phyloP scores from a whole-genome alignment of 495 filamentous ascomycete genomes.

The Penicillium canariense region DNA sequence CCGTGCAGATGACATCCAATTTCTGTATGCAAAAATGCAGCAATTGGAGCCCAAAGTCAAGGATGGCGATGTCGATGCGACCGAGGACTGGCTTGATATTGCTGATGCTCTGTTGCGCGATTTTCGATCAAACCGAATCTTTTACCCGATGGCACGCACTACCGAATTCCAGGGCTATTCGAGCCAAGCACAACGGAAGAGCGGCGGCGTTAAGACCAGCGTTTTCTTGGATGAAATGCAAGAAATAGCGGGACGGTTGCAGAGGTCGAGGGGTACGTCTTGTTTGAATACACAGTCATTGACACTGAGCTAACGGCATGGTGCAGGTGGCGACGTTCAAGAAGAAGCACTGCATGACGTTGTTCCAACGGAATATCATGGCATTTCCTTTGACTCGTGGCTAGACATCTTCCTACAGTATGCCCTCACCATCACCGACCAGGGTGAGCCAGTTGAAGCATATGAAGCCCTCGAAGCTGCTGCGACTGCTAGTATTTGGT shows the following conservation, averaged over 20 bases:
- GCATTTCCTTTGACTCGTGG: conserved; percentile 78
- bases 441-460: conserved; percentile 56
- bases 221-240: conserved; percentile 58
- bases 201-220: conserved; percentile 29
- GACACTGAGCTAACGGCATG: conserved; percentile 10
- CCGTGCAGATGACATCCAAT: conserved; percentile 50
- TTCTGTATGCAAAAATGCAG: conserved; percentile 55
- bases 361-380: conserved; percentile 67
- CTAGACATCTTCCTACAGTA: conserved; percentile 89
- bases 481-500: conserved; percentile 75
- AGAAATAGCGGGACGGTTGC: conserved; percentile 63
- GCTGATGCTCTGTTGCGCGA: conserved; percentile 74
- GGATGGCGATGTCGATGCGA: conserved; percentile 52
- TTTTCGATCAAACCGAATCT: conserved; percentile 71
- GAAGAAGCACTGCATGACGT: conserved; percentile 32
- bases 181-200: conserved; percentile 44
- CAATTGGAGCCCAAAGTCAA: conserved; percentile 50
- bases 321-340: conserved; percentile 17
- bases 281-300: conserved; percentile 1
- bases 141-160: conserved; percentile 74
- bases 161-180: conserved; percentile 66
- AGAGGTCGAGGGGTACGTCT: conserved; percentile 53
- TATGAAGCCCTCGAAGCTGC: conserved; percentile 76
- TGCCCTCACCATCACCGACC: conserved; percentile 66
- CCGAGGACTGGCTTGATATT: conserved; percentile 67